Conservation (phyloP, 805 yeast species). For the Debaryomyces maramus region DNA sequence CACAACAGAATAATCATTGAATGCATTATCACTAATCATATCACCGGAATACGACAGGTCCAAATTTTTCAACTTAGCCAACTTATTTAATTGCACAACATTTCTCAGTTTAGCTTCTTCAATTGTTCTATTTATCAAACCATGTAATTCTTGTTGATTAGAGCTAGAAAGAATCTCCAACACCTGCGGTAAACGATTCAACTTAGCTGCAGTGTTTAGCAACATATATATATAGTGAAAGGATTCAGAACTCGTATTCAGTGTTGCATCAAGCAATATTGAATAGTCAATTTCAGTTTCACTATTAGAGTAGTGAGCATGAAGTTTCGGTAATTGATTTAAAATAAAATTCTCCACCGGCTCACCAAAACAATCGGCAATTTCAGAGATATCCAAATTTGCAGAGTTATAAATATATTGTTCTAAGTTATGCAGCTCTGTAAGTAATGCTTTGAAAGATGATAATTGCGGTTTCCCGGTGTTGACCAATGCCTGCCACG, state of each 20-base stretch:
- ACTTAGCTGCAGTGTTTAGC: slow-evolving; percentile 56
- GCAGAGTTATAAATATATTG: slow-evolving; percentile 56
- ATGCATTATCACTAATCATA: slow-evolving; percentile 23
- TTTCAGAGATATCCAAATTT: slow-evolving; percentile 54
- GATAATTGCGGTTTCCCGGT: slow-evolving; percentile 37
- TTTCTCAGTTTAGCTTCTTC: slow-evolving; percentile 65
- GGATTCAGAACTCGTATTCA: slow-evolving; percentile 39
- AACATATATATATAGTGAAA: slow-evolving; percentile 53
- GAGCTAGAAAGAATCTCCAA: slow-evolving; percentile 54
- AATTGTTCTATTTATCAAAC: slow-evolving; percentile 58
- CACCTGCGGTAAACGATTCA: slow-evolving; percentile 61
- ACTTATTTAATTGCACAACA: slow-evolving; percentile 33
- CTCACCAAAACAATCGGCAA: slow-evolving; percentile 39
- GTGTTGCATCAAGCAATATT: slow-evolving; percentile 29
- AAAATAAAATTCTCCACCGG: slow-evolving; percentile 28
- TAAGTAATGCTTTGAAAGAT: slow-evolving; percentile 33
- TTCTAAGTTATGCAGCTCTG: slow-evolving; percentile 45
- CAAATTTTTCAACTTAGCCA: slow-evolving; percentile 29
- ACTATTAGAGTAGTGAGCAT: slow-evolving; percentile 19
- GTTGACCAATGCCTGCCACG: slow-evolving; percentile 25
- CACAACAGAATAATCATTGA: slow-evolving; percentile 51
- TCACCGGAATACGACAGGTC: slow-evolving; percentile 24
- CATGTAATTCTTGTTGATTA: slow-evolving; percentile 61
- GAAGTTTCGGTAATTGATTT: slow-evolving; percentile 29
- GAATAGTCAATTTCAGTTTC: slow-evolving; percentile 27